Base-by-base conservation (phyloP, 768 basidiomycete genomes). In the Suillus ampliporus region DNA sequence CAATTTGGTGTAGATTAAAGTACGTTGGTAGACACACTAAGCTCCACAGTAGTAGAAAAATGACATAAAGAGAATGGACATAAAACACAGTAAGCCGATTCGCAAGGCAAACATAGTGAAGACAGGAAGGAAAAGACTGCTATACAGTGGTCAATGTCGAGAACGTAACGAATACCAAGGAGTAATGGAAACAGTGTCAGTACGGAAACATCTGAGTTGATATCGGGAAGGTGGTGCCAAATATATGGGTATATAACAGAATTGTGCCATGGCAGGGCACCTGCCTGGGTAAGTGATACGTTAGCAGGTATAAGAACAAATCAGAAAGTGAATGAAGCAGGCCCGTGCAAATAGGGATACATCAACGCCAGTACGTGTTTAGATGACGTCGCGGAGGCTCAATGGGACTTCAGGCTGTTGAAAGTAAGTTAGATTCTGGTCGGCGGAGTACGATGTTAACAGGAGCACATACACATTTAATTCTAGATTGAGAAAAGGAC, bases 301-400 rank as follows among this genome's bases (percentile, higher is more conserved):
- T 75, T 74, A 84, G 83, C 81, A 78, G 79, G 77, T 79, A 74
- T 73, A 74, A 74, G 69, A 62, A 69, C 72, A 70, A 79, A 70
- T 67, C 69, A 64, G 72, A 66, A 63, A 64, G 64, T 60, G 69
- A 70, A 70, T 67, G 70, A 64, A 72, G 72, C 77, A 73, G 66
- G 74, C 74, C 81, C 78, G 81, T 80, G 80, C 81, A 80, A 77
- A 67, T 93, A 93, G 83, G 86, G 92, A 94, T 94, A 94, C 92
- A 93, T 83, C 82, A 84, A 86, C 79, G 78, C 72, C 53, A 38
- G 53, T 40, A 23, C 35, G 70, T 80, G 74, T 84, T 85, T 83
- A 93, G 80, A 94, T 84, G 83, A 93, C 84, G 82, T 95, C 92
- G 74, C 93, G 92, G 74, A 94, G 88, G 80, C 87, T 92, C 83